Evolutionary conservation across 2,329 filamentous ascomycete genomes (phyloP), one percentile per base, ranked within the genome.

Genomic region (Karstenula rhodostoma): DNA sequence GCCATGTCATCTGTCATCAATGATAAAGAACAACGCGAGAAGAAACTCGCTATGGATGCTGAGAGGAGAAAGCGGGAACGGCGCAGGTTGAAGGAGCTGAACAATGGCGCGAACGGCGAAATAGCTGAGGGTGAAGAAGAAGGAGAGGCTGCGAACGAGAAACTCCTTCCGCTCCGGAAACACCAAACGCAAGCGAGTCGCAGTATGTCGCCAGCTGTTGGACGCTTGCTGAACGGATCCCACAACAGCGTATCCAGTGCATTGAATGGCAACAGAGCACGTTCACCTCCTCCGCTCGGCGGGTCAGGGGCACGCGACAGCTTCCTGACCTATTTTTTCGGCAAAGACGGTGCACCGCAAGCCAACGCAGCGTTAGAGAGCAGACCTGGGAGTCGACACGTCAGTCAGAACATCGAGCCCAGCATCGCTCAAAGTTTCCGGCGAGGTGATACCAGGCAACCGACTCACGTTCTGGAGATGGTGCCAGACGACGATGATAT

Each of bases 281-380:
- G 81, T 33, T 90, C 89, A 46, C 88, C 89, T 12, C 84, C 87
- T 29, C 84, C 85, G n/a, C 61, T 66, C 64, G 87, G 87, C 65
- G 83, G 83, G 27, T 77, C 85, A 52, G 89, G 89, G n/a, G 87
- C 92, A 43, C 87, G 90, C 63, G 95, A 99, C 79, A 96, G 93
- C 0, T 99, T 99, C 83, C 80, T 99, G 63, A 98, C 94, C 80
- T 99, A 99, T 80, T 99, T 99, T 81, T 99, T 99, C 73, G 94
- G 95, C 70, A 98, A 99, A 76, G 95, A 99, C 63, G 92, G 92
- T 49, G 84, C 78, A 63, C 77, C 79, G 78, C 75, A 78, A 32
- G 74, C 79, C 65, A 78, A 65, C 59, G 72, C 67, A 7, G 37
- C 37, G 37, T 62, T 77, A 35, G 74, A 77, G 32, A 75, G 74